phyloP scores from a whole-genome alignment of 345 rosid species.

The Eucalyptus brandiana region DNA sequence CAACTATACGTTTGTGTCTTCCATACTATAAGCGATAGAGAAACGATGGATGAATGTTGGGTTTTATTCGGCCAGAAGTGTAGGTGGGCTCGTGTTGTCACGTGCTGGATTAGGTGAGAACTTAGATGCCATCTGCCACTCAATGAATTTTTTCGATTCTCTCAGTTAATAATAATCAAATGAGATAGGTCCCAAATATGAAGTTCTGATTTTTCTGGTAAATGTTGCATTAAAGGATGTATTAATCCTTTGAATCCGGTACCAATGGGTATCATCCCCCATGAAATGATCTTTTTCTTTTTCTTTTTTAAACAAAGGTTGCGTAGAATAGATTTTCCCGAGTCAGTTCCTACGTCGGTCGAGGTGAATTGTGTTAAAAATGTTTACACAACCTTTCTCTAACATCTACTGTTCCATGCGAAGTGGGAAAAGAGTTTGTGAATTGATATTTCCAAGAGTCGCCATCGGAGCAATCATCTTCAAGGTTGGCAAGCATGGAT shows the following conservation, averaged over 20 bases:
- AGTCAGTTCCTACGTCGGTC: not conserved
- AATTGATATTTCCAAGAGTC: not conserved
- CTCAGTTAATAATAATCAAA: too few relatives aligned
- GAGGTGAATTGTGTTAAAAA: not conserved
- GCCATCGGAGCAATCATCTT: not conserved
- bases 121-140: not conserved
- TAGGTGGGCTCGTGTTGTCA: not conserved
- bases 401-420: not conserved
- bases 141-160: not conserved
- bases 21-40: too few relatives aligned
- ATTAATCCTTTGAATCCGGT: too few relatives aligned
- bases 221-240: too few relatives aligned
- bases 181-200: too few relatives aligned
- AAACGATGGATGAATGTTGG: not conserved
- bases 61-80: too few relatives aligned
- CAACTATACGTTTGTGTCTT: too few relatives aligned
- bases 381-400: not conserved
- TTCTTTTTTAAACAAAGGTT: not conserved
- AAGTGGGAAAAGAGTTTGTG: not conserved
- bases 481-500: not conserved
- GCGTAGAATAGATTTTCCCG: not conserved
- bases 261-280: too few relatives aligned
- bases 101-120: not conserved
- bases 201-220: too few relatives aligned
- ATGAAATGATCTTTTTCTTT: not conserved